Percentiles rank a stretch among this genome's conserved stretches.
Conservation (phyloP, 2,329 filamentous ascomycete species). For the Colletotrichum liaoningense region DNA sequence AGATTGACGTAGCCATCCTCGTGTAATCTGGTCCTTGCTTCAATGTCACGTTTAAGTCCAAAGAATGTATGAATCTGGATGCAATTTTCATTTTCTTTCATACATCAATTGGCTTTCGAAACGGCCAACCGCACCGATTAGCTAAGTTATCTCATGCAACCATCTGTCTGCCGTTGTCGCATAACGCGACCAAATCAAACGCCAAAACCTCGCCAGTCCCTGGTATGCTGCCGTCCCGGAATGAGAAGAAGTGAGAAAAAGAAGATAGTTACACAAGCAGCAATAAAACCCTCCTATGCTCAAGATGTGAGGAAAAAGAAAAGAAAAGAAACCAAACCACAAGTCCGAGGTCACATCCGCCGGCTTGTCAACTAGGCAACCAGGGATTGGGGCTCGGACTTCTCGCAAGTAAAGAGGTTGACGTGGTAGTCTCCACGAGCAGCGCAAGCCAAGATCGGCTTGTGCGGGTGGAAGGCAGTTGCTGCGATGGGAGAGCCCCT, state of each 20-base stretch:
- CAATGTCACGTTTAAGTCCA: not conserved
- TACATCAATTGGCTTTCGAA: constrained; percentile 16
- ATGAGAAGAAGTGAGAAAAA: constrained; percentile 18
- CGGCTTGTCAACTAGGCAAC: constrained; percentile 23
- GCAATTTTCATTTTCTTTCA: constrained; percentile 4
- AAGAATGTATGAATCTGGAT: not conserved
- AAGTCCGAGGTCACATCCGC: not conserved
- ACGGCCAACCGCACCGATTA: constrained; percentile 11
- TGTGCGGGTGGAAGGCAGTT: constrained; percentile 95
- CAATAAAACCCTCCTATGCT: not conserved
- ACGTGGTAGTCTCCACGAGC: constrained; percentile 90
- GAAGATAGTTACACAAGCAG: constrained; percentile 25
- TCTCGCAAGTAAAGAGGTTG: constrained; percentile 83
- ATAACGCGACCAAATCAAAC: constrained; percentile 24
- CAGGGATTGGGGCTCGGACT: constrained; percentile 47
- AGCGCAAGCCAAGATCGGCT: constrained; percentile 89
- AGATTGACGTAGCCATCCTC: too few species aligned
- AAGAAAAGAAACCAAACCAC: constrained; percentile 14
- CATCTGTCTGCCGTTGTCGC: constrained; percentile 7
- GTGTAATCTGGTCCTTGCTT: not conserved
- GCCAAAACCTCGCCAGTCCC: constrained; percentile 23
- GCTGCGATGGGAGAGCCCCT: constrained; percentile 85
- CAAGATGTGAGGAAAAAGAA: not conserved
- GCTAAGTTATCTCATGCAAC: constrained; percentile 9
- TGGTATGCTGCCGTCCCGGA: constrained; percentile 25